Conservation (phyloP, 345 rosid species). For the Dipteronia dyeriana region DNA sequence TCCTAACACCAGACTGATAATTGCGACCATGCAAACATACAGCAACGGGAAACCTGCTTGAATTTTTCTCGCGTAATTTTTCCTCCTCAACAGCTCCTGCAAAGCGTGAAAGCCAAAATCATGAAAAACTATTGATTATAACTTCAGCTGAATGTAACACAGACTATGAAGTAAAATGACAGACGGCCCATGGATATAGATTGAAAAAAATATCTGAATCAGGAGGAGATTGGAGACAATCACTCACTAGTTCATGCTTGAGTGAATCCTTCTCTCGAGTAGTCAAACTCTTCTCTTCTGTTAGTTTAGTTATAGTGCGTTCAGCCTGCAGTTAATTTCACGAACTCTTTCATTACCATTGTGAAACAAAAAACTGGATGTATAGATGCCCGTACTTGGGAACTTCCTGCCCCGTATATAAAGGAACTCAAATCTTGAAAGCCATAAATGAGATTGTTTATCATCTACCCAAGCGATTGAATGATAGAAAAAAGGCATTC, state of each 20-base stretch:
- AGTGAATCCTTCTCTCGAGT: conserved; percentile 40
- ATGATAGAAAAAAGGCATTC: conserved; percentile 6
- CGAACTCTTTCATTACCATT: background rate
- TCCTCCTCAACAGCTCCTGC: conserved; percentile 42
- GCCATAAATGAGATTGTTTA: background rate
- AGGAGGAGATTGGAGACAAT: background rate
- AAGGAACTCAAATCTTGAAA: background rate
- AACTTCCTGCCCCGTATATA: background rate
- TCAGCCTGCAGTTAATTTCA: conserved; percentile 45
- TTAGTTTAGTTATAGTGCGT: conserved; percentile 35
- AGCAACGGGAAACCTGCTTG: conserved; percentile 50
- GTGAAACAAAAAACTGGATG: background rate
- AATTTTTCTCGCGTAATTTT: conserved; percentile 25
- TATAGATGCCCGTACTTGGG: background rate
- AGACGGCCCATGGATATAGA: background rate
- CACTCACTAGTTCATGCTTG: conserved; percentile 42
- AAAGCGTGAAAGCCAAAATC: conserved; percentile 6
- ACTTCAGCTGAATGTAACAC: background rate
- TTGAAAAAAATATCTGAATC: too few species aligned
- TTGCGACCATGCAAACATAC: conserved; percentile 43
- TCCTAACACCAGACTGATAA: conserved; percentile 39
- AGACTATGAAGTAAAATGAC: background rate
- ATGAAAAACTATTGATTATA: background rate
- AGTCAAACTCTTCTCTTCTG: conserved; percentile 38
- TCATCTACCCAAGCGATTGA: background rate